A percentile compares a stretch with the other conserved stretches of the same genome.
phyloP scores from a whole-genome alignment of 2,329 filamentous ascomycete genomes.

The Alternaria arborescens region DNA sequence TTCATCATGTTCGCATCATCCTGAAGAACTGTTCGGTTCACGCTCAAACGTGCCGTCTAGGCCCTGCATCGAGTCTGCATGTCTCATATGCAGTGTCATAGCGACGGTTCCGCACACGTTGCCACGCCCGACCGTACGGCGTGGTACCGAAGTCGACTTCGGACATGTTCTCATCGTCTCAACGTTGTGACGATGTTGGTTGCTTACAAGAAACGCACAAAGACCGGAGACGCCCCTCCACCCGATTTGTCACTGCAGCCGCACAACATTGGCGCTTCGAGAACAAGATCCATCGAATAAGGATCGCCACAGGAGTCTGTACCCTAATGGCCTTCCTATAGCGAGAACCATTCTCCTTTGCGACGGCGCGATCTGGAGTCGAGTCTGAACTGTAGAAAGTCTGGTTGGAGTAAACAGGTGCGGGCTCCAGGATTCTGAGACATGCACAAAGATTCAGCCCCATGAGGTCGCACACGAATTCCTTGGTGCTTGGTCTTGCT shows the following conservation, averaged over 20 bases:
- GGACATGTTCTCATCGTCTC: slow-evolving; percentile 9
- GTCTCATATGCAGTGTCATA: slow-evolving; percentile 9
- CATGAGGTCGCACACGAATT: background rate
- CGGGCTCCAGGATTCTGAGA: background rate
- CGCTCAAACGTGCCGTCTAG: slow-evolving; percentile 2
- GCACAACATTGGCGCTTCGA: background rate
- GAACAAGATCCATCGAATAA: background rate
- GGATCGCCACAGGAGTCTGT: background rate
- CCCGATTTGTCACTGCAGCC: background rate
- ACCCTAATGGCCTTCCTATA: background rate
- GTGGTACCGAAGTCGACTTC: slow-evolving; percentile 9
- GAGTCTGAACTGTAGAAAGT: background rate
- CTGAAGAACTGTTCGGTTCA: background rate
- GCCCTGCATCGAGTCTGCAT: background rate
- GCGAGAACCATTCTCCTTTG: background rate
- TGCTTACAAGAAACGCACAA: background rate
- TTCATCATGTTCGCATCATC: background rate
- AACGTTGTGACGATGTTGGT: slow-evolving; percentile 3
- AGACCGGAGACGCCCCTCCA: slow-evolving; percentile 3
- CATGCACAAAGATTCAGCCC: background rate
- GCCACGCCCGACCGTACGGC: slow-evolving; percentile 13
- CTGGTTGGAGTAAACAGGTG: background rate
- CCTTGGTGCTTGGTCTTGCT: background rate
- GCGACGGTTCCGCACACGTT: slow-evolving; percentile 1
- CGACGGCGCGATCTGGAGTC: background rate